Conservation (phyloP, 768 basidiomycete genomes). For the Leccinum ochraceum region DNA sequence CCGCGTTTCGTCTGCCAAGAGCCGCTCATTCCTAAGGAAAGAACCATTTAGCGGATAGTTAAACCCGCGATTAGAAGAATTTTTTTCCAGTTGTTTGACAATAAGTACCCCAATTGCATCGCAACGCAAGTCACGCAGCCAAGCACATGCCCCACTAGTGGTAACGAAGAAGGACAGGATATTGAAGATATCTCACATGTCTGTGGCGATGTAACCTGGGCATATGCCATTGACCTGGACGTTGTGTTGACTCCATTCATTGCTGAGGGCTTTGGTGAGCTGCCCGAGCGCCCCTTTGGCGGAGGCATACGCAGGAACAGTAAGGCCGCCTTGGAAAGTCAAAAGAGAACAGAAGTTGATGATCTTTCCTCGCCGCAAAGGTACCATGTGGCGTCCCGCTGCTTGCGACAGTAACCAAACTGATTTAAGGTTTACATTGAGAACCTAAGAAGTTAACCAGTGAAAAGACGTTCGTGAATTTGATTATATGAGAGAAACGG, state of each 20-base stretch:
- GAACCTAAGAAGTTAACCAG: constrained; percentile 50
- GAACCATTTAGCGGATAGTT: constrained; percentile 14
- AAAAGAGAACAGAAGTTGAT: constrained; percentile 65
- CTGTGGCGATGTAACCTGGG: constrained; percentile 87
- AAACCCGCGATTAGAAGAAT: constrained; percentile 8
- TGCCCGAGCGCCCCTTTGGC: constrained; percentile 88
- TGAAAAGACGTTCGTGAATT: constrained; percentile 11
- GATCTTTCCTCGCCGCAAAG: constrained; percentile 65
- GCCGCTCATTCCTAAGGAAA: constrained; percentile 57
- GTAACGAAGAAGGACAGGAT: constrained; percentile 7
- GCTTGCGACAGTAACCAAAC: constrained; percentile 84
- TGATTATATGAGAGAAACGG: constrained; percentile 8
- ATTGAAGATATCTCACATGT: constrained; percentile 59
- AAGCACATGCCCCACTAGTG: constrained; percentile 1
- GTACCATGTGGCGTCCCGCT: constrained; percentile 89
- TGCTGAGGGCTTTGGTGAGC: constrained; percentile 86
- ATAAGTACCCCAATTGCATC: constrained; percentile 10
- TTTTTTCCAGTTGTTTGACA: constrained; percentile 2
- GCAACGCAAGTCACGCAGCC: constrained; percentile 8
- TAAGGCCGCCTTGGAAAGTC: constrained; percentile 58
- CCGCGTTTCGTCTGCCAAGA: constrained; percentile 61
- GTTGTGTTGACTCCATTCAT: constrained; percentile 90
- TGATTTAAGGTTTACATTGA: constrained; percentile 87
- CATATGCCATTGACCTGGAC: constrained; percentile 88
- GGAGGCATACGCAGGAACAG: constrained; percentile 88